A percentile compares a stretch with the other conserved stretches of the same genome.
phyloP scores from a whole-genome alignment of 805 yeast genomes.

The Yarrowia keelungensis region DNA sequence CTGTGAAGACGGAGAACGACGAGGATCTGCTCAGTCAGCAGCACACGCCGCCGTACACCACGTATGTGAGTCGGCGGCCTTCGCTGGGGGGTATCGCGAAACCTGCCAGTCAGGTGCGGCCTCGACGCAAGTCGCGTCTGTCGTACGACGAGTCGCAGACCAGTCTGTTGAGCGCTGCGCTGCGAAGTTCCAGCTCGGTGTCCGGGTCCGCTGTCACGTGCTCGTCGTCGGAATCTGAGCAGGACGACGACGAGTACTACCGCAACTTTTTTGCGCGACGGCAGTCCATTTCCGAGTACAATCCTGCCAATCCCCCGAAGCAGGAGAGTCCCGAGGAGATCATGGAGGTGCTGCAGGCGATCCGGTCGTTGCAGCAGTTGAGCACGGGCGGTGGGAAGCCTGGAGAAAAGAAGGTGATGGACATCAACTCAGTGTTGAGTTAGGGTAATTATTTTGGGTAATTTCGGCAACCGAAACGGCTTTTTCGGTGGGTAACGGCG shows the following conservation, averaged over 20 bases:
- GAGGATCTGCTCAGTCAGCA: conserved; percentile 9
- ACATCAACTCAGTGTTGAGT: conserved; percentile 28
- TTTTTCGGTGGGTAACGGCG: conserved; percentile 28
- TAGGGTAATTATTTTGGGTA: conserved; percentile 16
- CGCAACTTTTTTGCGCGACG: conserved; percentile 36
- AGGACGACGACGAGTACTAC: conserved; percentile 36
- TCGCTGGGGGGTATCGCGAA: conserved; percentile 15
- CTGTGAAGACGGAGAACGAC: not conserved
- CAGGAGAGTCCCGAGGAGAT: conserved; percentile 49
- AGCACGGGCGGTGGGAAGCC: conserved; percentile 45
- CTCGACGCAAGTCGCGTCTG: conserved; percentile 35
- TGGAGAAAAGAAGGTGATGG: conserved; percentile 34
- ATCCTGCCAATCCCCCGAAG: conserved; percentile 37
- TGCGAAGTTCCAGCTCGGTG: conserved; percentile 16
- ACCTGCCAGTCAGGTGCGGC: conserved; percentile 7
- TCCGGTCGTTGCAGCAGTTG: conserved; percentile 53
- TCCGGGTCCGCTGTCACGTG: conserved; percentile 20
- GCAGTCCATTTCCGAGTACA: conserved; percentile 36
- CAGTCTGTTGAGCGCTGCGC: conserved; percentile 19
- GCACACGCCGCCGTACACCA: conserved; percentile 22
- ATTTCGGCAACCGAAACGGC: not conserved
- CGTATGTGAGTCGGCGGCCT: conserved; percentile 21
- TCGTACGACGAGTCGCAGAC: conserved; percentile 35
- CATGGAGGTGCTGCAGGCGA: conserved; percentile 53
- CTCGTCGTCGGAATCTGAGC: conserved; percentile 28